A percentile compares a stretch with the other conserved stretches of the same genome.
Conservation (phyloP, 1,284 basidiomycete species). For the Tremellales sp. region DNA sequence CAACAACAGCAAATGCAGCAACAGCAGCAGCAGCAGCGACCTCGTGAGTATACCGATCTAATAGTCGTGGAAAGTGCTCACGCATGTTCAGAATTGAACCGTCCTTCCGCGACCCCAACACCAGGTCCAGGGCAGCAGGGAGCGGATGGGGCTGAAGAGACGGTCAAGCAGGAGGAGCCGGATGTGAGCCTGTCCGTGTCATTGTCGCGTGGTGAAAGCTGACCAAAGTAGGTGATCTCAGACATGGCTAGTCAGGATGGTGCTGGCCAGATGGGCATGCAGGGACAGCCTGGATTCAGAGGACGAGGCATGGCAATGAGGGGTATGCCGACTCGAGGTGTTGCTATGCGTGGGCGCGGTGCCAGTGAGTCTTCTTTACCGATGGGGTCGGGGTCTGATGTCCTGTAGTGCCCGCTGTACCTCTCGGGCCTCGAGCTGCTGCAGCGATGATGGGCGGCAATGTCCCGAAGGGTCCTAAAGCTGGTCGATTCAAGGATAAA, state of each 20-base stretch:
- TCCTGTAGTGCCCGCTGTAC: constrained; percentile 14
- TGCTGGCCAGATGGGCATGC: neutral
- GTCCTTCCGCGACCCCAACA: constrained; percentile 8
- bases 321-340: constrained; percentile 22
- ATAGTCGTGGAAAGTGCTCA: too few species aligned
- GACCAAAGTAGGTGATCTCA: neutral
- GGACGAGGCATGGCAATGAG: constrained; percentile 16
- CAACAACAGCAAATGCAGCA: constrained; percentile 1
- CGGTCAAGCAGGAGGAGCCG: constrained; percentile 27
- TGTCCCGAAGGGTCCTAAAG: constrained; percentile 35
- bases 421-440: constrained; percentile 36
- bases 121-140: constrained; percentile 7
- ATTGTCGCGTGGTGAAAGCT: neutral
- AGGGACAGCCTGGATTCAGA: constrained; percentile 3
- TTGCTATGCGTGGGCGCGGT: constrained; percentile 30
- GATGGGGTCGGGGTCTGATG: neutral
- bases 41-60: neutral
- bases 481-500: constrained; percentile 42
- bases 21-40: constrained; percentile 5
- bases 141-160: constrained; percentile 5
- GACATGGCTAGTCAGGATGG: neutral
- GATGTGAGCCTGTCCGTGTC: constrained; percentile 12
- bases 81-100: too few species aligned
- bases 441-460: constrained; percentile 8
- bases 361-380: constrained; percentile 21